Conservation (phyloP, 2,329 filamentous ascomycete species). For the Lojkania enalia region DNA sequence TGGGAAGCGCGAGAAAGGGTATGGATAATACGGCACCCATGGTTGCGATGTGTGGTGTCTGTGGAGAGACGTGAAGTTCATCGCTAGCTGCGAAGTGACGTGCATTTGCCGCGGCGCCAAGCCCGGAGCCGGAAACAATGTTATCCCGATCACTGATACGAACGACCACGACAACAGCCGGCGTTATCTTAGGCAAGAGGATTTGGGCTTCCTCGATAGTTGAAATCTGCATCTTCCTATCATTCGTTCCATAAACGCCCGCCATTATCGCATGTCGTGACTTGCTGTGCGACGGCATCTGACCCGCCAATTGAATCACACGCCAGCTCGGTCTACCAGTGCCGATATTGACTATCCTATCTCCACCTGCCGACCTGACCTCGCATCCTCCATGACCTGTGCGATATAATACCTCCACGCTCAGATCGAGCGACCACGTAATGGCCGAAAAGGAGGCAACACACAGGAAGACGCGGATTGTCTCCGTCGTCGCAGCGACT, state of each 20-base stretch:
- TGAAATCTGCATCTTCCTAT: no score
- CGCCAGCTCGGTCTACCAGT: constrained; percentile 8
- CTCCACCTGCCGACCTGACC: constrained; percentile 4
- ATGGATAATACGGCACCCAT: constrained; percentile 95
- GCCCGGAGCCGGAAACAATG: no score
- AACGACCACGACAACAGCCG: no score
- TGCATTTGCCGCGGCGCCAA: constrained; percentile 1
- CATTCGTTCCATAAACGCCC: not conserved
- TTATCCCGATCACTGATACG: not conserved
- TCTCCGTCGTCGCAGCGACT: constrained; percentile 85
- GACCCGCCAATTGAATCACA: not conserved
- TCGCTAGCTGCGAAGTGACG: constrained; percentile 15
- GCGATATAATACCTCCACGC: constrained; percentile 16
- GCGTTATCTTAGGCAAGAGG: no score
- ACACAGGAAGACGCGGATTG: constrained; percentile 67
- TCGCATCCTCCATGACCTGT: constrained; percentile 24
- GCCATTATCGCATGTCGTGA: no score
- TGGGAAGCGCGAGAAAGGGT: constrained; percentile 85
- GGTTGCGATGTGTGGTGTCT: constrained; percentile 21
- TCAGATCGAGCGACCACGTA: constrained; percentile 25
- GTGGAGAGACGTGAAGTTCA: constrained; percentile 3
- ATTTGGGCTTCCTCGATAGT: no score
- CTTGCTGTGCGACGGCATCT: not conserved
- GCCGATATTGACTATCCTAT: constrained; percentile 10
- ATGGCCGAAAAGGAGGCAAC: constrained; percentile 40